phyloP scores from a whole-genome alignment of 805 yeast genomes.

The Yarrowia bubula region DNA sequence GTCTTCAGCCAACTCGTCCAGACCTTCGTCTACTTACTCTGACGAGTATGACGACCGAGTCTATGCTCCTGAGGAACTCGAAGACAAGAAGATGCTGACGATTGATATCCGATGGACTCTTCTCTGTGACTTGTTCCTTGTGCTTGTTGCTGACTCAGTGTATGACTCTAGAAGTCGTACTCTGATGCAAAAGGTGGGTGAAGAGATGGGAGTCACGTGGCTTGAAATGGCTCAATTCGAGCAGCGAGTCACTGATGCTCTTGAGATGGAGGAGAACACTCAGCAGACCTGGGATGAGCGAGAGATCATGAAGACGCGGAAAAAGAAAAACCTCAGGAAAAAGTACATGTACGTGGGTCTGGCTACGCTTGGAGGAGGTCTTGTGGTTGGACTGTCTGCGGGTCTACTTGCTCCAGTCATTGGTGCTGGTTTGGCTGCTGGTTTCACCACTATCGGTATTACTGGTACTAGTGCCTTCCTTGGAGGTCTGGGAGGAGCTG shows the following conservation, averaged over 20 bases:
- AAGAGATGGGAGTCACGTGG: constrained; percentile 53
- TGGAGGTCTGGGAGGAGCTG: constrained; percentile 97
- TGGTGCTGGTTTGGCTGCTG: constrained; percentile 98
- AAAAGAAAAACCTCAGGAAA: constrained; percentile 59
- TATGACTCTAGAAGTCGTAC: constrained; percentile 90
- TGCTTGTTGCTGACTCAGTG: constrained; percentile 74
- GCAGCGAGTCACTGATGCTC: constrained; percentile 80
- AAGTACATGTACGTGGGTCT: constrained; percentile 85
- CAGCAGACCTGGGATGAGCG: constrained; percentile 75
- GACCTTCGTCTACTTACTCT: not conserved
- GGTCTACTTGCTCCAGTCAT: constrained; percentile 96
- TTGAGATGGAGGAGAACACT: constrained; percentile 81
- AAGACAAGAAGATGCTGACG: constrained; percentile 42
- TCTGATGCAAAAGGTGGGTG: constrained; percentile 66
- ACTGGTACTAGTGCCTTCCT: constrained; percentile 89
- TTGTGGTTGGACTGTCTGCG: constrained; percentile 91
- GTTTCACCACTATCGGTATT: constrained; percentile 89
- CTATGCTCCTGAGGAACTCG: constrained; percentile 33
- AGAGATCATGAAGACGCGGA: constrained; percentile 65
- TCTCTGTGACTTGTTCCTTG: constrained; percentile 82
- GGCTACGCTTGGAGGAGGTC: constrained; percentile 94
- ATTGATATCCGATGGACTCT: constrained; percentile 91
- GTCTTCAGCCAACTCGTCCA: not conserved
- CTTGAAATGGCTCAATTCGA: constrained; percentile 86
- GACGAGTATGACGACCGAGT: constrained; percentile 27